phyloP scores from a whole-genome alignment of 352 stramenopile genomes.

The Saprolegnia parasitica region DNA sequence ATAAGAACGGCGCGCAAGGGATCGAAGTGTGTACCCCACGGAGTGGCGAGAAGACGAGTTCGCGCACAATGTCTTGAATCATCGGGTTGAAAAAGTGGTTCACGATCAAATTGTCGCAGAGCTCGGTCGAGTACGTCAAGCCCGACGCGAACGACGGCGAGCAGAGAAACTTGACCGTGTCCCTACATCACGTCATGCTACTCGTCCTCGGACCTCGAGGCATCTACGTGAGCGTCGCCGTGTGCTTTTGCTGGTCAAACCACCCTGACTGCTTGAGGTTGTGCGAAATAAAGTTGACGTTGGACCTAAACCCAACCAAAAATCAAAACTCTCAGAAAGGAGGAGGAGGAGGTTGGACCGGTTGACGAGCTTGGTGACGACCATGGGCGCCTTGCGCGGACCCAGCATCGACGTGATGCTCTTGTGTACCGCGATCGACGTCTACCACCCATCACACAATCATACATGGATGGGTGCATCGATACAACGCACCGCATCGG shows the following conservation, averaged over 20 bases:
- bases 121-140: conserved; percentile 75
- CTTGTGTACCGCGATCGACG: conserved; percentile 77
- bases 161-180: conserved; percentile 41
- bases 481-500: conserved; percentile 57
- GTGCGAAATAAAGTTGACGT: conserved; percentile 80
- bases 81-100: conserved; percentile 86
- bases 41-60: conserved; percentile 81
- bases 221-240: conserved; percentile 9
- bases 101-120: conserved; percentile 82
- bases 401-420: conserved; percentile 67
- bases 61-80: conserved; percentile 80
- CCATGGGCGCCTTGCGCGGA: conserved; percentile 47
- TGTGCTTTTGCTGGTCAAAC: conserved; percentile 37
- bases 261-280: conserved; percentile 62
- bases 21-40: conserved; percentile 39
- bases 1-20: conserved; percentile 29
- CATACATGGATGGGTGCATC: no score
- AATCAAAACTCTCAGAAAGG: no score
- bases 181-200: neutral
- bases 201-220: no score
- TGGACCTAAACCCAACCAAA: conserved; percentile 36
- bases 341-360: no score
- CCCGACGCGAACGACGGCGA: conserved; percentile 77
- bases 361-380: conserved; percentile 79
- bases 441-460: no score